Percentiles rank a stretch among this genome's conserved stretches.
These are phyloP conservation scores for Alternaria brassicae DNA, from an alignment of 2,329 filamentous ascomycete species.

Conservation along the genomic window DNA sequence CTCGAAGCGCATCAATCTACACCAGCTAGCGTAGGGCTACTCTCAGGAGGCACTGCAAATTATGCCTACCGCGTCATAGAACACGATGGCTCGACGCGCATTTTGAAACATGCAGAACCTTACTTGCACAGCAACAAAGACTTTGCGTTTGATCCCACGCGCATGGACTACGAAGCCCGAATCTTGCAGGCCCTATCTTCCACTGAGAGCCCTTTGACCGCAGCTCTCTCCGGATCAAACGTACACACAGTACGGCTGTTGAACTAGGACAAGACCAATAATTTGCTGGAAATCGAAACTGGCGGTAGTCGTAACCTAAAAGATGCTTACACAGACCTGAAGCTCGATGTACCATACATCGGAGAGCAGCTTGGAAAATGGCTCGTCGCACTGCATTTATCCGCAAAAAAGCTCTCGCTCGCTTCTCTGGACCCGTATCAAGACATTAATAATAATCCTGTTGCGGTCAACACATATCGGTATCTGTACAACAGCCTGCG, in stretches of 20 bases:
- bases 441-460: constrained; percentile 32
- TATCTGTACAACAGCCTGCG: constrained; percentile 41
- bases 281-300: constrained; percentile 43
- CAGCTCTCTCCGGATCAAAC: constrained; percentile 1
- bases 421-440: constrained; percentile 1
- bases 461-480: constrained; percentile 39
- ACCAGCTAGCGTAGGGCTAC: constrained; percentile 18
- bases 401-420: constrained; percentile 19
- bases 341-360: constrained; percentile 28
- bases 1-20: constrained; percentile 14
- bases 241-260: constrained; percentile 31
- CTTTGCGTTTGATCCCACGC: constrained; percentile 35
- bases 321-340: constrained; percentile 35
- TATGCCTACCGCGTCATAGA: constrained; percentile 43
- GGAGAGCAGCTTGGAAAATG: constrained; percentile 41
- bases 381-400: constrained; percentile 42
- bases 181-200: constrained; percentile 29
- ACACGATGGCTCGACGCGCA: constrained; percentile 18
- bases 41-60: constrained; percentile 48
- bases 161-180: constrained; percentile 48
- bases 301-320: constrained; percentile 43
- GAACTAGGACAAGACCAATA: constrained; percentile 34
- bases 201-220: constrained; percentile 3
- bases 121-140: constrained; percentile 32
- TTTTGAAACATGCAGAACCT: constrained; percentile 49